phyloP scores from a whole-genome alignment of 768 basidiomycete genomes.

The Gautieria morchelliformis region DNA sequence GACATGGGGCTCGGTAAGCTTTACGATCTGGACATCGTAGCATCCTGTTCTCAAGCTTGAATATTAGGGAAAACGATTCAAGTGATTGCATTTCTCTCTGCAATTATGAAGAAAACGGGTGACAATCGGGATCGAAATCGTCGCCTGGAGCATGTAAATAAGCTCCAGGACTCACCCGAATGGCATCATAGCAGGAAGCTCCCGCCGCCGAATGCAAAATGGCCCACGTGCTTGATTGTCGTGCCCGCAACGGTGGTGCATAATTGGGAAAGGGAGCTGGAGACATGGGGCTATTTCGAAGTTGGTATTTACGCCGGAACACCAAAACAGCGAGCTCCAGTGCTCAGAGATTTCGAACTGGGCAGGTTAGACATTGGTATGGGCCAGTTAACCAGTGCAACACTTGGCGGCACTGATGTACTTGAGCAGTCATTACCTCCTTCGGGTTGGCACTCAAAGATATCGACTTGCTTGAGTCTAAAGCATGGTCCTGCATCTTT shows the following conservation, averaged over 20 bases:
- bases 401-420: background rate
- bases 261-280: conserved; percentile 88
- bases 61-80: conserved; percentile 85
- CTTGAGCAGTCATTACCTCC: conserved; percentile 62
- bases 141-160: conserved; percentile 55
- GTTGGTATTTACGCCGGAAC: conserved; percentile 59
- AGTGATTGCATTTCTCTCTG: conserved; percentile 79
- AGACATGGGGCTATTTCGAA: conserved; percentile 95
- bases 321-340: conserved; percentile 40
- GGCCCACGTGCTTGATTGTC: conserved; percentile 84
- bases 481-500: conserved; percentile 64
- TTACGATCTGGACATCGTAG: background rate
- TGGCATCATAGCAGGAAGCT: conserved; percentile 46
- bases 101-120: conserved; percentile 82
- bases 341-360: conserved; percentile 63
- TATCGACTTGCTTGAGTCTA: conserved; percentile 56
- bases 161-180: conserved; percentile 46
- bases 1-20: conserved; percentile 78
- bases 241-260: conserved; percentile 75
- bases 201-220: conserved; percentile 59
- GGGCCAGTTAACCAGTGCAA: conserved; percentile 18
- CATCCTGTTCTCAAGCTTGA: conserved; percentile 11
- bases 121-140: conserved; percentile 53
- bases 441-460: conserved; percentile 67
- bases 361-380: conserved; percentile 79